Conservation (phyloP, 352 stramenopile species). For the Peronospora destructor region DNA sequence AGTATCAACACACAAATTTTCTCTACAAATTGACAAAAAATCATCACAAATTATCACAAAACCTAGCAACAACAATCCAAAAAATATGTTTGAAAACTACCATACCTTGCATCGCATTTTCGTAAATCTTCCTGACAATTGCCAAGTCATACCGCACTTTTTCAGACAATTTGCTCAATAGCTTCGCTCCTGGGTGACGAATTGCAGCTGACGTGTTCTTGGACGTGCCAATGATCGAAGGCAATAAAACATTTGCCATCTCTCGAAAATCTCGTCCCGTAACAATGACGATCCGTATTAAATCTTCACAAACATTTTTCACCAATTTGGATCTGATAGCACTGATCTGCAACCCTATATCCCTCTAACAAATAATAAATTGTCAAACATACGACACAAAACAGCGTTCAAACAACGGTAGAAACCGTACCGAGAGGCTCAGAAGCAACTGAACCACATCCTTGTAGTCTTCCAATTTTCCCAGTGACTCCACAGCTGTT, state of each 20-base stretch:
- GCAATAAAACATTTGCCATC: slow-evolving; percentile 51
- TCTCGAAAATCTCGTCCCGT: slow-evolving; percentile 42
- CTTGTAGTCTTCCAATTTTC: slow-evolving; percentile 14
- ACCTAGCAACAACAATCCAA: neutral
- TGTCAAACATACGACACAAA: neutral
- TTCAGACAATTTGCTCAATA: slow-evolving; percentile 52
- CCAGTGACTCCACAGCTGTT: slow-evolving; percentile 36
- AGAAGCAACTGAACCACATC: slow-evolving; percentile 37
- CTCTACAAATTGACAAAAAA: slow-evolving; percentile 25
- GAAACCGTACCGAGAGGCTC: slow-evolving; percentile 34
- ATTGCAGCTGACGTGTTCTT: slow-evolving; percentile 51
- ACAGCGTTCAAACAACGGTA: neutral
- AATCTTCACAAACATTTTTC: slow-evolving; percentile 36
- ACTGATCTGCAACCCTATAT: slow-evolving; percentile 37
- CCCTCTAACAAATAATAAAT: slow-evolving; percentile 18
- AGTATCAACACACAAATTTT: slow-evolving; percentile 45
- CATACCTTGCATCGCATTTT: slow-evolving; percentile 37
- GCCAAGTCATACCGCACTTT: slow-evolving; percentile 55
- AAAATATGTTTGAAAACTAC: neutral
- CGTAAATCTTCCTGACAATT: slow-evolving; percentile 40
- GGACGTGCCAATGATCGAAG: slow-evolving; percentile 39
- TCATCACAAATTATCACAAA: slow-evolving; percentile 1
- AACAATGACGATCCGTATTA: slow-evolving; percentile 43
- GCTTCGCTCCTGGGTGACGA: slow-evolving; percentile 37
- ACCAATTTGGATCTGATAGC: slow-evolving; percentile 50